Evolutionary conservation across 257 asterid species (phyloP).

Genomic region (Leonotis leonurus): DNA sequence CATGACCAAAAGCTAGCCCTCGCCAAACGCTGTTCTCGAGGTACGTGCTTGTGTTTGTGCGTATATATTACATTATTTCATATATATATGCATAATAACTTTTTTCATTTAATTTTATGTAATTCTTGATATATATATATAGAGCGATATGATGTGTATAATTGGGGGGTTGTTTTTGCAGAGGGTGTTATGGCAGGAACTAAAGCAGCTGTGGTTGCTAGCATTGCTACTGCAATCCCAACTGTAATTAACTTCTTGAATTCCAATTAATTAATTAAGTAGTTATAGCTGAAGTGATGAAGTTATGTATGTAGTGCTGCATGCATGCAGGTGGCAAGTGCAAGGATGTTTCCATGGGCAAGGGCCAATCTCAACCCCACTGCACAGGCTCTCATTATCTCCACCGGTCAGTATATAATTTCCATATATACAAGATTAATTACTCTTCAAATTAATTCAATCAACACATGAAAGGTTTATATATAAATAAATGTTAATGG

Average conservation of each 20-base stretch:
- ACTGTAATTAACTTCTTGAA: conserved; percentile 39
- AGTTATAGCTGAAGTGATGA: no score
- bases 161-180: conserved; percentile 17
- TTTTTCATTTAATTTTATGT: not conserved
- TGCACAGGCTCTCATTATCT: conserved; percentile 80
- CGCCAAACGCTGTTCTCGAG: conserved; percentile 72
- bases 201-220: conserved; percentile 71
- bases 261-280: no score
- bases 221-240: conserved; percentile 86
- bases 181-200: conserved; percentile 84
- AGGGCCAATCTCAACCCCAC: conserved; percentile 76
- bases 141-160: no score
- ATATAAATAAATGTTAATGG: not conserved
- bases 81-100: not conserved
- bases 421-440: no score
- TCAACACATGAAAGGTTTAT: no score
- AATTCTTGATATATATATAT: no score
- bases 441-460: no score
- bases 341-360: conserved; percentile 78
- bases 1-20: conserved; percentile 60
- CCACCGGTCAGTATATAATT: conserved; percentile 55
- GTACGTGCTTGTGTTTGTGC: conserved; percentile 27
- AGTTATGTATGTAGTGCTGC: no score
- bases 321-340: conserved; percentile 69
- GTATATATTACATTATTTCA: no score